phyloP scores from a whole-genome alignment of 441 rosid species.

The Jatropha podagrica region DNA sequence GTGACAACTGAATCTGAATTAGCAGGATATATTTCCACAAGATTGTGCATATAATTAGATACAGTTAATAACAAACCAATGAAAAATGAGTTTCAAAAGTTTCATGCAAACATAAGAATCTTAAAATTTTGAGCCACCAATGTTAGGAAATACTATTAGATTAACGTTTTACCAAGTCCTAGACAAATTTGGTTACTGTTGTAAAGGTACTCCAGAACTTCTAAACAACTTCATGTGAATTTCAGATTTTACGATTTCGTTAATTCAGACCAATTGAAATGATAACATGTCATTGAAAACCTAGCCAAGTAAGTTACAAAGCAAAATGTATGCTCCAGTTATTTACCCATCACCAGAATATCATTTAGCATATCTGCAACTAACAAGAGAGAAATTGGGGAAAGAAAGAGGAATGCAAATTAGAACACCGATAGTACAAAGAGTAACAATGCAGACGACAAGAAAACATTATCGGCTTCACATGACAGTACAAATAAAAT shows the following conservation, averaged over 20 bases:
- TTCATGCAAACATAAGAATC: background rate
- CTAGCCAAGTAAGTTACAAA: background rate
- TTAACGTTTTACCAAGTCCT: background rate
- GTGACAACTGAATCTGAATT: constrained; percentile 23
- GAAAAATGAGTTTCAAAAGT: background rate
- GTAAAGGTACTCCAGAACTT: constrained; percentile 4
- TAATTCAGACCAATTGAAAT: background rate
- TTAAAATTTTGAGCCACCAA: background rate
- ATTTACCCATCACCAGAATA: background rate
- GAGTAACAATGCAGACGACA: too few relatives aligned
- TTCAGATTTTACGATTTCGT: background rate
- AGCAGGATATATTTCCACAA: constrained; percentile 7
- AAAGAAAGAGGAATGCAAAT: too few relatives aligned
- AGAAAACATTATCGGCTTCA: too few relatives aligned
- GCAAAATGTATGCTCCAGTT: background rate
- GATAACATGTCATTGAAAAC: background rate
- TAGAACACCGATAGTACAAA: too few relatives aligned
- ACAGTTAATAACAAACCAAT: background rate
- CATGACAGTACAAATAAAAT: too few relatives aligned
- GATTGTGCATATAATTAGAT: background rate
- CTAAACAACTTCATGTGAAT: background rate
- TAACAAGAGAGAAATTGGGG: too few relatives aligned
- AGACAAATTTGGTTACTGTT: background rate
- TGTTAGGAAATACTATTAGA: background rate
- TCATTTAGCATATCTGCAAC: background rate